Conservation (phyloP, 805 yeast species). For the Ogataea angusta region DNA sequence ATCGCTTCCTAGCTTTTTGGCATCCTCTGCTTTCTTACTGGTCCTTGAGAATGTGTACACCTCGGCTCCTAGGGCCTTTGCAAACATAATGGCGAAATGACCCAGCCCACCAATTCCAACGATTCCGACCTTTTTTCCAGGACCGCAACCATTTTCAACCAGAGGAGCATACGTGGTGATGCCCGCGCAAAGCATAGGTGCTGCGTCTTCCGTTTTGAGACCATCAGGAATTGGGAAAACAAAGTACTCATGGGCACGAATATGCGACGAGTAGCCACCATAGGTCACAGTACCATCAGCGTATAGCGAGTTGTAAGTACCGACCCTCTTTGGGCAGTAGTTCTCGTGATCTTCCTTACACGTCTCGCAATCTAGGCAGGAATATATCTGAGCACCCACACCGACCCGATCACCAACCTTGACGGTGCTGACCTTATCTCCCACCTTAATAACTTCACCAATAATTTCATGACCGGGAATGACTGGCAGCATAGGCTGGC, state of each 20-base stretch:
- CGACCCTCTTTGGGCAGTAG: constrained; percentile 36
- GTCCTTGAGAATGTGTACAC: constrained; percentile 55
- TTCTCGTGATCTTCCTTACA: constrained; percentile 53
- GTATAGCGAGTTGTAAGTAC: constrained; percentile 37
- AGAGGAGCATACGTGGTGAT: constrained; percentile 69
- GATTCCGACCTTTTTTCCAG: constrained; percentile 47
- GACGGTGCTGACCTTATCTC: constrained; percentile 47
- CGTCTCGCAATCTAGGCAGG: constrained; percentile 62
- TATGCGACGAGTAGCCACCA: constrained; percentile 67
- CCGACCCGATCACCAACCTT: constrained; percentile 75
- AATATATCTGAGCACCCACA: constrained; percentile 64
- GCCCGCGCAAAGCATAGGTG: constrained; percentile 79
- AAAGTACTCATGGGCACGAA: constrained; percentile 61
- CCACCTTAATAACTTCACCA: constrained; percentile 57
- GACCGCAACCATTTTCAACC: constrained; percentile 39
- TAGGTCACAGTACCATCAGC: constrained; percentile 37
- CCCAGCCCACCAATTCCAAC: constrained; percentile 70
- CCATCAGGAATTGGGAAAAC: constrained; percentile 61
- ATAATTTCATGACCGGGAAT: constrained; percentile 64
- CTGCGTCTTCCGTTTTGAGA: constrained; percentile 52
- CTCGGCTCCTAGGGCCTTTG: constrained; percentile 61
- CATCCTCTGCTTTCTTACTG: constrained; percentile 47
- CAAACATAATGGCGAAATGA: constrained; percentile 56
- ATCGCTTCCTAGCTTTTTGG: constrained; percentile 54
- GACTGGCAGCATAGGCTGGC: constrained; percentile 32